Base-by-base conservation (phyloP, 2,329 filamentous ascomycete species). In the Alternaria solani region DNA sequence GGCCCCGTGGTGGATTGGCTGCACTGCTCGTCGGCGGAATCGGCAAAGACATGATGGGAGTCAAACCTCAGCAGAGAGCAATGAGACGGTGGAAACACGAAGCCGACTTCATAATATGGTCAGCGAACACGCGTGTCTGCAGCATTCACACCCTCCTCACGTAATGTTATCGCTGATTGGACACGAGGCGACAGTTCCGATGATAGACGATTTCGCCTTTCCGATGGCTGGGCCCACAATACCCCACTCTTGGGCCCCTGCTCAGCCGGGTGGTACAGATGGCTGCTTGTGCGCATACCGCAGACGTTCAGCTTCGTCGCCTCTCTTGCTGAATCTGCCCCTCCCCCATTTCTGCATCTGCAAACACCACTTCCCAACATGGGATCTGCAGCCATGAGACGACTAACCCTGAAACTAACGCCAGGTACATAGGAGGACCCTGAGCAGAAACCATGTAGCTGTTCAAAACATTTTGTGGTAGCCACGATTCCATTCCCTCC, bases 341-440 rank as follows among this genome's bases (percentile, higher is more conserved):
- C 59, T 65, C 70, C 71, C 72, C 72, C 72, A 74, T 74, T 69
- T 55, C 62, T 75, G 70, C 57, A 52, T 61, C 66, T 46, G 25
- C 49, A 59, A 32, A 55, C 56, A 69, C 68, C 62, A 71, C 69
- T 71, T 52, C 41, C 65, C 55, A 65, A 49, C 59, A 69, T 68
- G 64, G 69, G 66, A 70, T 62, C 55, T 44, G 49, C 49, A 38
- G 51, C 26, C 25, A 54, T 59, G 63, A 43, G 47, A 38, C 48
- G n/a, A 55, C 46, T 32, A 44, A 53, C 32, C 34, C n/a, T 23
- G 57, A 53, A 51, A 39, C 62, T 71, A 70, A 68, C 62, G 64
- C 58, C 30, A 73, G 71, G 67, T 71, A 74, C 73, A 73, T 65
- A 70, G 58, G 61, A 59, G 57, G 57, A 69, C 59, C 64, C 61